Conservation (phyloP, 495 filamentous ascomycete genomes). For the Opeltia flavorubescens region DNA sequence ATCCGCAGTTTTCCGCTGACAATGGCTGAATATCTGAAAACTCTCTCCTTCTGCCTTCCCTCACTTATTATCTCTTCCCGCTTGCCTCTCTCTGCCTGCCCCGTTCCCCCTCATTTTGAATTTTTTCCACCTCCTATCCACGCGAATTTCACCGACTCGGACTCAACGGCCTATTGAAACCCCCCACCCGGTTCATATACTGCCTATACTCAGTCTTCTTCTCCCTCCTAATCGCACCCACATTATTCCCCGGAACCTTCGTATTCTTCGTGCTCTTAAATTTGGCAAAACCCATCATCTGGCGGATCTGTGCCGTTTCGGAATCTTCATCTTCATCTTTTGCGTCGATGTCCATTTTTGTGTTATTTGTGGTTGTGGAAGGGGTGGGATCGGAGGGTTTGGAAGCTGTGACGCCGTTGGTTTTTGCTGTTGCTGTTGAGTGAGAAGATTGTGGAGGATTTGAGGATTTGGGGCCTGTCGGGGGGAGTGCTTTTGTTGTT, state of each 20-base stretch:
- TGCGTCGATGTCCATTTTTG: conserved; percentile 22
- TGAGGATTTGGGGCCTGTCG: conserved; percentile 9
- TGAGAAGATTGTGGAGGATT: conserved; percentile 11
- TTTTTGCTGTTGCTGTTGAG: conserved; percentile 6
- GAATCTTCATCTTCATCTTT: conserved; percentile 44
- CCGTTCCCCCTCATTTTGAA: too few species aligned
- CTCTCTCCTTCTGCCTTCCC: too few species aligned
- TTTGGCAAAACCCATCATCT: conserved; percentile 73
- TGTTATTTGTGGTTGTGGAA: conserved; percentile 25
- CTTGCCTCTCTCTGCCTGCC: too few species aligned
- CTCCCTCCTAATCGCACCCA: conserved; percentile 75
- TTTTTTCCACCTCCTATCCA: background rate
- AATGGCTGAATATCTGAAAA: too few species aligned
- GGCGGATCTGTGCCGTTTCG: conserved; percentile 57
- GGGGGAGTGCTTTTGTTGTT: conserved; percentile 4
- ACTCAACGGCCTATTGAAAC: conserved; percentile 85
- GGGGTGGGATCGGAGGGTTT: conserved; percentile 24
- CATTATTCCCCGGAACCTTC: conserved; percentile 81
- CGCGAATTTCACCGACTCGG: conserved; percentile 23
- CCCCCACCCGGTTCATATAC: conserved; percentile 97
- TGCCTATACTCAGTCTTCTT: conserved; percentile 93
- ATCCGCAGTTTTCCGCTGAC: too few species aligned
- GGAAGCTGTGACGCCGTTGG: conserved; percentile 10
- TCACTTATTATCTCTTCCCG: too few species aligned
- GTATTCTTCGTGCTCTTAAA: conserved; percentile 84